phyloP scores from a whole-genome alignment of 2,329 filamentous ascomycete species.

The Exophiala mesophila region DNA sequence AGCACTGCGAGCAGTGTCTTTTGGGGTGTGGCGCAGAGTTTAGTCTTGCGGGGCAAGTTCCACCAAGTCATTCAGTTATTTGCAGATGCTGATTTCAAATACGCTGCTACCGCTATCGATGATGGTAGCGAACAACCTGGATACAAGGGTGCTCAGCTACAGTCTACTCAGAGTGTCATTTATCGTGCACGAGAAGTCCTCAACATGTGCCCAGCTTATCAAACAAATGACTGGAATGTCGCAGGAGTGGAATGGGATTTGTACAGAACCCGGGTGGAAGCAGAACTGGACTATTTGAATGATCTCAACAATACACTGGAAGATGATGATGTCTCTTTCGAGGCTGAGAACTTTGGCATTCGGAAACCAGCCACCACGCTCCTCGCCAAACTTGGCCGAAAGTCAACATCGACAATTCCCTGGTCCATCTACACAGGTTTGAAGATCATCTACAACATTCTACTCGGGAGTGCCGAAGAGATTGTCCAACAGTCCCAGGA shows the following conservation, averaged over 20 bases:
- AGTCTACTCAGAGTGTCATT: constrained; percentile 69
- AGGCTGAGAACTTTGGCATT: constrained; percentile 45
- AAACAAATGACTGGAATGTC: constrained; percentile 70
- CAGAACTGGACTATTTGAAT: constrained; percentile 65
- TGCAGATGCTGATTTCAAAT: constrained; percentile 69
- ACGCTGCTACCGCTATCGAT: constrained; percentile 61
- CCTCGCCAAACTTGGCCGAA: constrained; percentile 14
- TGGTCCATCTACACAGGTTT: constrained; percentile 72
- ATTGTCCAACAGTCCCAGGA: constrained; percentile 76
- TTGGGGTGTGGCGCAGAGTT: constrained; percentile 77
- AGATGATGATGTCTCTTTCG: constrained; percentile 42
- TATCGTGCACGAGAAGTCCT: constrained; percentile 65
- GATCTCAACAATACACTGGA: constrained; percentile 71
- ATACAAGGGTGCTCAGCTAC: constrained; percentile 71
- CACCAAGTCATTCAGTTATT: constrained; percentile 63
- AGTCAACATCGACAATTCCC: constrained; percentile 20
- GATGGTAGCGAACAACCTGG: constrained; percentile 60
- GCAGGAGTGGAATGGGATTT: constrained; percentile 75
- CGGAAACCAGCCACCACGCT: constrained; percentile 17
- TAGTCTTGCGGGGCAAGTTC: constrained; percentile 71
- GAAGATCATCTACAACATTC: constrained; percentile 71
- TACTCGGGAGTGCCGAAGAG: constrained; percentile 69
- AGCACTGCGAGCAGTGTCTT: constrained; percentile 72
- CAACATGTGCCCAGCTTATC: constrained; percentile 65
- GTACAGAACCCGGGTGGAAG: constrained; percentile 70